A percentile compares a stretch with the other conserved stretches of the same genome.
phyloP scores from a whole-genome alignment of 2,329 filamentous ascomycete species.

The Aspergillus sp. region DNA sequence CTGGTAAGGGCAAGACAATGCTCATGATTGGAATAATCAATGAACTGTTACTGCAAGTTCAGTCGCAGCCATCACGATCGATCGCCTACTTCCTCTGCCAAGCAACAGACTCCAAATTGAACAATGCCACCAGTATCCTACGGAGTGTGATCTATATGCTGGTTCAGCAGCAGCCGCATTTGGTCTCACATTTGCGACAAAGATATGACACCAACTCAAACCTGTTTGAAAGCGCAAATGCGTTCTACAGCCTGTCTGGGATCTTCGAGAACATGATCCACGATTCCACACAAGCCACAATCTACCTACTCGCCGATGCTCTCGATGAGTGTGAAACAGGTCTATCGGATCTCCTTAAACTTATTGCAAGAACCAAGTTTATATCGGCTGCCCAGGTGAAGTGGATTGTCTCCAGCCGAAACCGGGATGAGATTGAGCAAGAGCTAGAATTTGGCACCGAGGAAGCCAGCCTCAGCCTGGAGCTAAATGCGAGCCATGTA shows the following conservation, averaged over 20 bases:
- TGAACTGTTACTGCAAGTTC: slow-evolving; percentile 14
- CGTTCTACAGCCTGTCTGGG: slow-evolving; percentile 1
- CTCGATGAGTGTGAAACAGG: too few species aligned
- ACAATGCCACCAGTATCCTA: slow-evolving; percentile 37
- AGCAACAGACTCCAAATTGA: slow-evolving; percentile 31
- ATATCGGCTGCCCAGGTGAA: too few species aligned
- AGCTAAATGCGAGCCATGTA: too few species aligned
- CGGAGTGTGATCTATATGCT: slow-evolving; percentile 33
- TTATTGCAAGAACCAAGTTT: too few species aligned
- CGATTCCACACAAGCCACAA: too few species aligned
- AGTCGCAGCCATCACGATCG: background rate
- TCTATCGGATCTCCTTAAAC: too few species aligned
- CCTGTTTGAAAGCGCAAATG: background rate
- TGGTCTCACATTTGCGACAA: slow-evolving; percentile 3
- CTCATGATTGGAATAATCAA: slow-evolving; percentile 29
- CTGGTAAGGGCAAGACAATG: slow-evolving; percentile 35
- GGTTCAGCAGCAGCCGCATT: slow-evolving; percentile 6
- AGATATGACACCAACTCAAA: background rate
- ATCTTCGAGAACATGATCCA: too few species aligned
- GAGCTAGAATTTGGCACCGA: too few species aligned
- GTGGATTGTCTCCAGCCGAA: too few species aligned
- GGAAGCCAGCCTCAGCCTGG: too few species aligned
- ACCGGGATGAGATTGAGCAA: too few species aligned
- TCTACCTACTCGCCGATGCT: too few species aligned
- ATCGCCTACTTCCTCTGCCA: slow-evolving; percentile 42